Conservation (phyloP, 1,284 basidiomycete species). For the Polyporus tsugae region DNA sequence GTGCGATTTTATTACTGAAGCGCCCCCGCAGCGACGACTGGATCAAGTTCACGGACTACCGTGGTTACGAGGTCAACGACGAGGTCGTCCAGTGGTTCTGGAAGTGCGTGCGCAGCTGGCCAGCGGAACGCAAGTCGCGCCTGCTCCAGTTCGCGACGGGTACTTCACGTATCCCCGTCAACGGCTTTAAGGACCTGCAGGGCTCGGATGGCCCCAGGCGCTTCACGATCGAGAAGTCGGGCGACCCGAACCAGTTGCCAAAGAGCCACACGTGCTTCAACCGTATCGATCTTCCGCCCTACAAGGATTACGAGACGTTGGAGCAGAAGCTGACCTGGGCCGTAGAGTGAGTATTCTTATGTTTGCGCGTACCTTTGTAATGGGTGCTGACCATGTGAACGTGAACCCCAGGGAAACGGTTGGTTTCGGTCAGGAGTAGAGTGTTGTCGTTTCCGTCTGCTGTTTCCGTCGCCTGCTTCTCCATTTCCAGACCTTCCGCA, state of each 20-base stretch:
- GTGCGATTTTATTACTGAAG: not conserved
- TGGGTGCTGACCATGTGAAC: conserved; percentile 14
- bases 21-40: conserved; percentile 73
- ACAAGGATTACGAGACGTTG: conserved; percentile 88
- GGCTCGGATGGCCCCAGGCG: conserved; percentile 95
- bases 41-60: conserved; percentile 89
- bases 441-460: not conserved
- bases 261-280: conserved; percentile 95
- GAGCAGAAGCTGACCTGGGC: conserved; percentile 92
- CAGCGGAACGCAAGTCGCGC: conserved; percentile 94
- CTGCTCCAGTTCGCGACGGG: conserved; percentile 97
- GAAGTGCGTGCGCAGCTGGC: conserved; percentile 97
- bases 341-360: conserved; percentile 69
- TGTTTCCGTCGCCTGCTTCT: not conserved
- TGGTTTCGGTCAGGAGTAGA: conserved; percentile 54
- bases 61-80: conserved; percentile 86
- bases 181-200: conserved; percentile 99
- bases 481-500: not conserved
- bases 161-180: conserved; percentile 96
- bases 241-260: conserved; percentile 90
- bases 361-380: conserved; percentile 7
- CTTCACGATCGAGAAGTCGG: conserved; percentile 96
- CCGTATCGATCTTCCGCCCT: conserved; percentile 90
- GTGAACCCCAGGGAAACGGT: conserved; percentile 49
- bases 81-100: conserved; percentile 99